These are phyloP conservation scores for Geum urbanum DNA, from an alignment of 306 rosid species.

Conservation along the genomic window DNA sequence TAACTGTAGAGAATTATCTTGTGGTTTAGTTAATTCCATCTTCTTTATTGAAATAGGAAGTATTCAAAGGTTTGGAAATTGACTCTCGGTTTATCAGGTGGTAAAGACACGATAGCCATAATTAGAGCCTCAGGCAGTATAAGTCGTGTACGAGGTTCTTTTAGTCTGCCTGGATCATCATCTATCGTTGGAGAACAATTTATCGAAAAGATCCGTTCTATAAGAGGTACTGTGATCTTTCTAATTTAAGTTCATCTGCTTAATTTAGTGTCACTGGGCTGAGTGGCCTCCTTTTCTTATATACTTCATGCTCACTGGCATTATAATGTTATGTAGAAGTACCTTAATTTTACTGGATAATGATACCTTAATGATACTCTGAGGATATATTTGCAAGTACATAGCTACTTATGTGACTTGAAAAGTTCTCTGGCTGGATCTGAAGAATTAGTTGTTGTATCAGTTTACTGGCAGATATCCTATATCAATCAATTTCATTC, in stretches of 20 bases:
- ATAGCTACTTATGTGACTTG: no score
- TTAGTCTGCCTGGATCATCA: constrained; percentile 47
- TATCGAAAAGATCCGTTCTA: constrained; percentile 80
- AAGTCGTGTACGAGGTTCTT: constrained; percentile 56
- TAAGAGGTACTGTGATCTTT: constrained; percentile 60
- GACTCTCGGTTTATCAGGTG: constrained; percentile 80
- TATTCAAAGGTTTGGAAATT: constrained; percentile 69
- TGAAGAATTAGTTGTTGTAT: no score
- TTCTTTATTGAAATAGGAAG: constrained; percentile 46
- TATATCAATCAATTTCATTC: no score
- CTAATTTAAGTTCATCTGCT: constrained; percentile 19
- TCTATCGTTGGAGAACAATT: constrained; percentile 76
- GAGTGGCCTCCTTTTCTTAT: neutral
- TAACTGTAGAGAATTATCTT: neutral
- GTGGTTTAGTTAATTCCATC: neutral
- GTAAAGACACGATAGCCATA: constrained; percentile 78
- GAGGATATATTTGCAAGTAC: no score
- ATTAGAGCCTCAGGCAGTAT: constrained; percentile 94
- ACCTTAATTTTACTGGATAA: no score
- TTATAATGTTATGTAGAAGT: no score
- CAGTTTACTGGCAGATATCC: no score
- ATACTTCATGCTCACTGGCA: neutral
- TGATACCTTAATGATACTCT: no score
- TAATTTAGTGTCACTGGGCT: constrained; percentile 7
- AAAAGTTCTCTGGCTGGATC: no score